phyloP scores from a whole-genome alignment of 768 basidiomycete genomes.

The Termitomyces heimii region DNA sequence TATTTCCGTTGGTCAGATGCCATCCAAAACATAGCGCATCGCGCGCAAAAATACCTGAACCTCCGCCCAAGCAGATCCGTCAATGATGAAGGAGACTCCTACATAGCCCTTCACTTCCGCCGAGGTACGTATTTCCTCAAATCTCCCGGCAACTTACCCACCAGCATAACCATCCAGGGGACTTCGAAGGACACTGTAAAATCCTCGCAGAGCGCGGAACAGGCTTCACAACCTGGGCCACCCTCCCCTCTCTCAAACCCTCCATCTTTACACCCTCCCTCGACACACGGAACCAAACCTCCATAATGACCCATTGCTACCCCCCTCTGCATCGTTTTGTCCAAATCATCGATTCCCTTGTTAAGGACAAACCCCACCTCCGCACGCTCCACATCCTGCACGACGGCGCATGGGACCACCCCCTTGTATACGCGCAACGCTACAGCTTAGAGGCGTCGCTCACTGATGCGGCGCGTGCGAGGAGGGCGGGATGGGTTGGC shows the following conservation, averaged over 20 bases:
- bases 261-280: conserved; percentile 30
- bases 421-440: conserved; percentile 34
- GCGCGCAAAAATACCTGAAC: conserved; percentile 27
- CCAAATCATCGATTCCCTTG: conserved; percentile 29
- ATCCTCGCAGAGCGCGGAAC: conserved; percentile 24
- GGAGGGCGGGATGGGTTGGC: conserved; percentile 27
- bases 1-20: conserved; percentile 37
- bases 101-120: conserved; percentile 42
- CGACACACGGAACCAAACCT: conserved; percentile 26
- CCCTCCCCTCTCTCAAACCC: conserved; percentile 29
- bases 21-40: conserved; percentile 26
- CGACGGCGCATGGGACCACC: conserved; percentile 44
- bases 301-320: conserved; percentile 39
- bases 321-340: conserved; percentile 35
- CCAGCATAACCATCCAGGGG: conserved; percentile 19
- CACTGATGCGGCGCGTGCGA: conserved; percentile 26
- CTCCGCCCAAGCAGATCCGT: conserved; percentile 20
- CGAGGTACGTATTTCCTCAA: conserved; percentile 23
- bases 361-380: conserved; percentile 27
- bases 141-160: not conserved
- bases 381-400: conserved; percentile 37
- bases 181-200: conserved; percentile 38
- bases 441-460: conserved; percentile 33
- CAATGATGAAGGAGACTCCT: conserved; percentile 24
- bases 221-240: conserved; percentile 44